phyloP scores from a whole-genome alignment of 768 basidiomycete genomes.

The Lentinula lateritia region DNA sequence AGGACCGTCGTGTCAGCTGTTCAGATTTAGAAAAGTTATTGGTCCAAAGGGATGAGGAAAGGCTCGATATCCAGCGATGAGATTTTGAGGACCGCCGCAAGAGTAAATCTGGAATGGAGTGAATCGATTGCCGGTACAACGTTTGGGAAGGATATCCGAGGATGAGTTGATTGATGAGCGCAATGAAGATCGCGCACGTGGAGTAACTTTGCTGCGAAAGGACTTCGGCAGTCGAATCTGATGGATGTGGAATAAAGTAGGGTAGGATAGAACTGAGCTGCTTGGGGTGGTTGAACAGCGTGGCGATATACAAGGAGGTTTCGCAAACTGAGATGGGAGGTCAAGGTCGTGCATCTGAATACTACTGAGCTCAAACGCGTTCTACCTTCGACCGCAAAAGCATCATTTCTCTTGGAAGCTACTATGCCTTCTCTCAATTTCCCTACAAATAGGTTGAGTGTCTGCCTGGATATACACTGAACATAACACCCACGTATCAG shows the following conservation, averaged over 20 bases:
- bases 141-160: slow-evolving; percentile 61
- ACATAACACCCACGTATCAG: slow-evolving; percentile 52
- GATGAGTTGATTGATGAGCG: slow-evolving; percentile 54
- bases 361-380: neutral
- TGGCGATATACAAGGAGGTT: slow-evolving; percentile 61
- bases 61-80: slow-evolving; percentile 43
- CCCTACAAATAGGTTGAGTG: slow-evolving; percentile 34
- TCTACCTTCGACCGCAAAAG: slow-evolving; percentile 64
- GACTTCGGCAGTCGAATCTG: slow-evolving; percentile 22
- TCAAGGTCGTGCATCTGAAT: neutral
- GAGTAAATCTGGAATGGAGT: slow-evolving; percentile 32
- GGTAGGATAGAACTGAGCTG: slow-evolving; percentile 61
- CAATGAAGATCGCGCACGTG: slow-evolving; percentile 34
- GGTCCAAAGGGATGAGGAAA: slow-evolving; percentile 48
- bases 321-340: slow-evolving; percentile 51
- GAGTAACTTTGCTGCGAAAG: slow-evolving; percentile 13
- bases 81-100: slow-evolving; percentile 30
- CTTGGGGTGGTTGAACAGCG: slow-evolving; percentile 53
- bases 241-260: slow-evolving; percentile 48
- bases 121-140: slow-evolving; percentile 41
- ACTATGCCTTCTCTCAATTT: slow-evolving; percentile 73
- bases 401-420: slow-evolving; percentile 53
- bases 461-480: neutral
- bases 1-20: slow-evolving; percentile 28
- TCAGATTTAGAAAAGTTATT: slow-evolving; percentile 53